Evolutionary conservation across 805 yeast species (phyloP), one percentile per base, ranked within the genome.

Genomic region (Lachancea dasiensis): DNA sequence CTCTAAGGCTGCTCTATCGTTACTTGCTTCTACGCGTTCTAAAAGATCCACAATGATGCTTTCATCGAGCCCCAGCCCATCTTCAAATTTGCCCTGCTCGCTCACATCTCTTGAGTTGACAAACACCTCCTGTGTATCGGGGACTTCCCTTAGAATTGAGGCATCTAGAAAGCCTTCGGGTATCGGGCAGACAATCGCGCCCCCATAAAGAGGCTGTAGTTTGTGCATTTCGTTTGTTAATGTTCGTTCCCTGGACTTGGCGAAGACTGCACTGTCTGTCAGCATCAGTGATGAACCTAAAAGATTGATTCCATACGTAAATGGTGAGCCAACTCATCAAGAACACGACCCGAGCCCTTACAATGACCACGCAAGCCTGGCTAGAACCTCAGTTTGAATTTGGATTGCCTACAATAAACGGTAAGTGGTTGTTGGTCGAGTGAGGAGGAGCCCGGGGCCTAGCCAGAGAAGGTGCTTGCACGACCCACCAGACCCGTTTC

Each of bases 81-180:
- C 65, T 29, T 56, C 63, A 10, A 61, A 46, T 9, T 64, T 51
- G 31, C 60, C 60, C 23, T 63, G 63, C 17, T 46, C 32, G 3
- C 43, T 43, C 13, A 56, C 56, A 6, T 59, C 57, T 5, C 65
- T 49, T 10, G 60, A 51, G 35, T 70, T 70, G 3, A 89, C 76
- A 58, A 73, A 92, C 18, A 90, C 96, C 58, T 90, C 98, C 56
- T 92, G 97, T 1, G 87, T 79, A 52, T 92, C 97, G 0, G 98
- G 97, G 3, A 92, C 75, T 43, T 85, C 85, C 40, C 98, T 67
- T 34, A 89, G 56, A 25, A 67, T 58, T 1, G 95, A 81, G 0
- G 87, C 96, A 58, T 92, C 97, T 1, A 81, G 53, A 34, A 81
- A 68, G 0, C 72, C 73, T 1, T 48, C 40, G 0, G 95, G 95